Conservation (phyloP, 192 early-diverging fungal genomes). For the Oehlia diaphana region DNA sequence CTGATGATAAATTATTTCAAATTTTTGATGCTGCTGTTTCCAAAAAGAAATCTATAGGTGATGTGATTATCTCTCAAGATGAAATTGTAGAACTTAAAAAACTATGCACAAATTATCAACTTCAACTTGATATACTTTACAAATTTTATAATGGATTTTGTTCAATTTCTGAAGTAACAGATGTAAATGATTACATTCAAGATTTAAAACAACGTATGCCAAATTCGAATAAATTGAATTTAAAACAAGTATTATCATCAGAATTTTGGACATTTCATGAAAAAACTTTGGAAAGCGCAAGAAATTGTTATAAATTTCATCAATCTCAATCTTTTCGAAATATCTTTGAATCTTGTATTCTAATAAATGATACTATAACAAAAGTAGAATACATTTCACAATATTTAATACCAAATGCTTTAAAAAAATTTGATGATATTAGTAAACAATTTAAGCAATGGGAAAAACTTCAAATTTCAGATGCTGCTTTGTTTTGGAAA, state of each 20-base stretch:
- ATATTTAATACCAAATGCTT: neutral
- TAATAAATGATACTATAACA: neutral
- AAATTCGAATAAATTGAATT: neutral
- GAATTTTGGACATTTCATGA: neutral
- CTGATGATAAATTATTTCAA: neutral
- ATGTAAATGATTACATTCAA: neutral
- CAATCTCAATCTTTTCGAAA: constrained; percentile 6
- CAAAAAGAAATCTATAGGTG: neutral
- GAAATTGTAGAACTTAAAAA: neutral
- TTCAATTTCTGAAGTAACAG: neutral
- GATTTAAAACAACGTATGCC: neutral
- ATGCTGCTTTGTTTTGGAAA: neutral
- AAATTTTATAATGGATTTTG: neutral
- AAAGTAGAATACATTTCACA: neutral
- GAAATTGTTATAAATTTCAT: neutral
- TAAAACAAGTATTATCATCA: neutral
- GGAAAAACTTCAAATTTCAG: neutral
- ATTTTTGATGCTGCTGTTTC: neutral
- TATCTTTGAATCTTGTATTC: neutral
- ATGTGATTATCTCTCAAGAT: neutral
- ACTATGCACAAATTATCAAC: neutral
- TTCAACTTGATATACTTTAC: neutral
- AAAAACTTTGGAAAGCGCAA: neutral
- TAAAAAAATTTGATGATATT: neutral
- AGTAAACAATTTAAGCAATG: neutral